Evolutionary conservation across 192 early-diverging fungal genomes (phyloP).

Genomic region (Backusella circina): DNA sequence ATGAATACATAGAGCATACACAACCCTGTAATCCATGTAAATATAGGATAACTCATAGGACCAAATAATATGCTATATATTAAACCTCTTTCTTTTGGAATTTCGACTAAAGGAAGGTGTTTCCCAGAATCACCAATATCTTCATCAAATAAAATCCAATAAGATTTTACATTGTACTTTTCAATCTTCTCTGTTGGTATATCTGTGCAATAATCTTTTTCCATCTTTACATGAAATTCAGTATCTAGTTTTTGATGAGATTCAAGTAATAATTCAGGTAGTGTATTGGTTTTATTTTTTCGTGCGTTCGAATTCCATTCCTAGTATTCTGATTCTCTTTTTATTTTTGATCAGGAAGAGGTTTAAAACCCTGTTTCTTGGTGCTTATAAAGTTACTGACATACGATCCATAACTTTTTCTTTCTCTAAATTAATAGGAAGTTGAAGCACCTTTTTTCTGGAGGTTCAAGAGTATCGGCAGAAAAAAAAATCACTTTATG

Average conservation of each 20-base stretch:
- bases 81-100: neutral
- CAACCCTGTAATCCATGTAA: constrained; percentile 42
- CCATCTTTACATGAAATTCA: neutral
- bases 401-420: neutral
- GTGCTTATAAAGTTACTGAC: neutral
- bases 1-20: constrained; percentile 46
- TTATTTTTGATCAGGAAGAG: neutral
- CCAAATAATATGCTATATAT: neutral
- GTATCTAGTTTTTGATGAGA: neutral
- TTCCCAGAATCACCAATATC: neutral
- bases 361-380: neutral
- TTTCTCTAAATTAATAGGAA: neutral
- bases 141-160: neutral
- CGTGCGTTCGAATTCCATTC: neutral
- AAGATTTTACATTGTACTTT: neutral
- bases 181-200: neutral
- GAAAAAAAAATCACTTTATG: neutral
- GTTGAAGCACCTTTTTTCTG: neutral
- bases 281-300: neutral
- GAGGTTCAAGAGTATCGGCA: neutral
- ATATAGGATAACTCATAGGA: constrained; percentile 35
- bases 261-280: neutral
- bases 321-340: neutral
- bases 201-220: neutral
- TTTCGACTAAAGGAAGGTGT: neutral